Conservation (phyloP, 176 grass and related monocot species). For the Thalia dealbata region DNA sequence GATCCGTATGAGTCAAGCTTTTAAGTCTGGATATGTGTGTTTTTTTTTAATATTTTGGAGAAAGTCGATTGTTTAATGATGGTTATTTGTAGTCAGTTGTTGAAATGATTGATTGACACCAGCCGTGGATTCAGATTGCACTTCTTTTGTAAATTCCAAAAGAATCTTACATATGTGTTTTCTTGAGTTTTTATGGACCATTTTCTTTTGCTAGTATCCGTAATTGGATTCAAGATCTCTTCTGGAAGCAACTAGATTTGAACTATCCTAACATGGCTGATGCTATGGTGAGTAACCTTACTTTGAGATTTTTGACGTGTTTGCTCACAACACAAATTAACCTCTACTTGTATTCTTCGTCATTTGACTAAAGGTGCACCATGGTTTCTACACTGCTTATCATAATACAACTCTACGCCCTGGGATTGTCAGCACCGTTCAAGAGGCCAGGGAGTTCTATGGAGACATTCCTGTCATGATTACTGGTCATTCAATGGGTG, state of each 20-base stretch:
- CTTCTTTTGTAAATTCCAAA: background rate
- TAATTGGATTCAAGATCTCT: constrained; percentile 75
- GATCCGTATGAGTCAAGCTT: background rate
- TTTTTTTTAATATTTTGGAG: background rate
- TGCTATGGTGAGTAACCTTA: constrained; percentile 21
- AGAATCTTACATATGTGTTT: background rate
- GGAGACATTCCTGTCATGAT: constrained; percentile 11
- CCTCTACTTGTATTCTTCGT: background rate
- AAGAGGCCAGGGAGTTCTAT: constrained; percentile 7
- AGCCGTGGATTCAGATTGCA: background rate
- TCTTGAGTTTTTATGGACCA: background rate
- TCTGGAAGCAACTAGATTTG: constrained; percentile 93
- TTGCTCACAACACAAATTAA: background rate
- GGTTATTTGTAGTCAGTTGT: background rate
- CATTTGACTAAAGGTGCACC: constrained; percentile 11
- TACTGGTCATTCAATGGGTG: constrained; percentile 19
- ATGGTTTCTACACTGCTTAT: constrained; percentile 21
- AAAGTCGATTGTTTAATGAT: background rate
- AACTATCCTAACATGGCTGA: constrained; percentile 73
- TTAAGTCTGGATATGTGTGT: background rate
- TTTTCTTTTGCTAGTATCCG: constrained; percentile 42
- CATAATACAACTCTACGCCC: constrained; percentile 15
- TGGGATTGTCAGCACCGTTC: constrained; percentile 2
- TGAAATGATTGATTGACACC: background rate
- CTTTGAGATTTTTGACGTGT: background rate